These are phyloP conservation scores for Coelastrella sp. DNA, from an alignment of 139 green algal species.

Conservation along the genomic window DNA sequence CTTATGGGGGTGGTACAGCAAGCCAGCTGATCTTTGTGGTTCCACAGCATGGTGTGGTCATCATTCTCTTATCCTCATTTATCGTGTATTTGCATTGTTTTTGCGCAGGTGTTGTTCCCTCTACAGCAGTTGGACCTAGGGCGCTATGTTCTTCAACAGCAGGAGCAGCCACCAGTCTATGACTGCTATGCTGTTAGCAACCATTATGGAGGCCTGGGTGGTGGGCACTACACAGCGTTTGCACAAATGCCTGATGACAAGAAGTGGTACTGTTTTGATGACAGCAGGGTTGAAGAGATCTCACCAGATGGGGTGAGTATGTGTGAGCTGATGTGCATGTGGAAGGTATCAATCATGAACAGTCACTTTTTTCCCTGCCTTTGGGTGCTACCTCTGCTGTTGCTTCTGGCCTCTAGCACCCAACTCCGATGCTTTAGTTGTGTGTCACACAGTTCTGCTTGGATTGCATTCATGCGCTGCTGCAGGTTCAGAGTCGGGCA, in stretches of 20 bases:
- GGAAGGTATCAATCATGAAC: no score
- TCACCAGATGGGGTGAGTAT: constrained; percentile 28
- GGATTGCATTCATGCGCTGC: no score
- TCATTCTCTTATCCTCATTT: no score
- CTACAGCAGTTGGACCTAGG: constrained; percentile 85
- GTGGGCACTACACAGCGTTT: constrained; percentile 97
- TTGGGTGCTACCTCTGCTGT: no score
- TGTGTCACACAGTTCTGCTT: no score
- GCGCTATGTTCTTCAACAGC: constrained; percentile 53
- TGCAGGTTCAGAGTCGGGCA: constrained; percentile 59
- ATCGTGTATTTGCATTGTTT: not conserved
- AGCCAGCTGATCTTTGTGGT: no score
- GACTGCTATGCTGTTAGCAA: constrained; percentile 94
- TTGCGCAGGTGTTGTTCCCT: constrained; percentile 56
- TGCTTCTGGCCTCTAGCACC: no score
- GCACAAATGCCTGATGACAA: constrained; percentile 62
- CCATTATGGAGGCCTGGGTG: constrained; percentile 92
- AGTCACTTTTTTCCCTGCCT: no score
- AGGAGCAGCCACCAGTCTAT: constrained; percentile 73
- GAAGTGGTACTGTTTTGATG: constrained; percentile 93
- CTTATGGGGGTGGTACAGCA: no score
- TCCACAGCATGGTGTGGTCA: no score
- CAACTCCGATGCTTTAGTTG: no score
- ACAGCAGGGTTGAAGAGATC: constrained; percentile 64
- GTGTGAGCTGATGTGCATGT: not conserved